Evolutionary conservation across 257 asterid genomes (phyloP).

Genomic region (Voacanga thouarsii): DNA sequence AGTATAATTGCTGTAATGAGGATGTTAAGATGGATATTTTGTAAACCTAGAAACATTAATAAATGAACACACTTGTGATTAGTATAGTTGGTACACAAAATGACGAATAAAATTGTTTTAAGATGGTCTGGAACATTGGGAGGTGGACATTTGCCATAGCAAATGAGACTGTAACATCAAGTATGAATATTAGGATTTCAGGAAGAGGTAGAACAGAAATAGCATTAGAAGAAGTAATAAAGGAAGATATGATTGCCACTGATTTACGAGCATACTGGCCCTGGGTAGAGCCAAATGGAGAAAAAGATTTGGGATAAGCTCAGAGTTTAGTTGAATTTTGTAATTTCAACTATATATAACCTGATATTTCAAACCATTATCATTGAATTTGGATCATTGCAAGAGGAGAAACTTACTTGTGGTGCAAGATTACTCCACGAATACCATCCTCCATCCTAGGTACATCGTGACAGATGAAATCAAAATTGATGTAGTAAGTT

Average conservation of each 20-base stretch:
- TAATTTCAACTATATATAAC: not conserved
- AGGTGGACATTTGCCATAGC: no score
- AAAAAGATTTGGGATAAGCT: not conserved
- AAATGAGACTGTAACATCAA: no score
- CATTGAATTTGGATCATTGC: not conserved
- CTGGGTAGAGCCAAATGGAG: not conserved
- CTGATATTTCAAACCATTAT: not conserved
- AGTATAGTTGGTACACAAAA: no score
- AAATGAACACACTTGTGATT: no score
- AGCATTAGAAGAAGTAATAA: not conserved
- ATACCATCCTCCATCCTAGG: conserved; percentile 60
- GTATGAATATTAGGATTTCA: no score
- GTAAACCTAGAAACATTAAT: no score
- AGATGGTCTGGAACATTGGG: no score
- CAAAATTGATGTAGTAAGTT: conserved; percentile 21
- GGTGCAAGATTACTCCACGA: conserved; percentile 83
- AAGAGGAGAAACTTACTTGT: conserved; percentile 48
- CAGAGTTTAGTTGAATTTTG: not conserved
- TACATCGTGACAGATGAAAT: conserved; percentile 21
- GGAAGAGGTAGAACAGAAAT: not conserved
- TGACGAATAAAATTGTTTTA: no score
- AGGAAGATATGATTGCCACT: not conserved
- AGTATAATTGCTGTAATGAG: no score
- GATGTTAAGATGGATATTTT: no score
- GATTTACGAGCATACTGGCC: not conserved